These are phyloP conservation scores for Chaetomiaceae sp. DNA, from an alignment of 2,329 filamentous ascomycete genomes.

Conservation along the genomic window DNA sequence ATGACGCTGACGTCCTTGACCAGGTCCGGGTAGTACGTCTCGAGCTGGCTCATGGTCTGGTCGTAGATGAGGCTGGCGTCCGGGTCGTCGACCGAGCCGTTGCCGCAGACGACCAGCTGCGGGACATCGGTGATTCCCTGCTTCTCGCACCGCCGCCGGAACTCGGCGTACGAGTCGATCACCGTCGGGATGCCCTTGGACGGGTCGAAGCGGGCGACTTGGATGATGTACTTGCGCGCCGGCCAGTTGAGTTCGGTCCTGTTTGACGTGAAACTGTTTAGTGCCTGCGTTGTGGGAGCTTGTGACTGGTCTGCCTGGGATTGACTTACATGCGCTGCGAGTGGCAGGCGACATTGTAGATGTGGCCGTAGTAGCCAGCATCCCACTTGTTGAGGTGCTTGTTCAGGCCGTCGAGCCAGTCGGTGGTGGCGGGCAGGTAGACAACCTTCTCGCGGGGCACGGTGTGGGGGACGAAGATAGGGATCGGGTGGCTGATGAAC, in stretches of 20 bases:
- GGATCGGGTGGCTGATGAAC: slow-evolving; percentile 79
- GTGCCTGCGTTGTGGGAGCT: too few relatives aligned
- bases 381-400: slow-evolving; percentile 69
- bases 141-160: slow-evolving; percentile 57
- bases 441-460: slow-evolving; percentile 63
- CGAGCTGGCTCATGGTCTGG: slow-evolving; percentile 62
- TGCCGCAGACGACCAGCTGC: slow-evolving; percentile 73
- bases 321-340: slow-evolving; percentile 50
- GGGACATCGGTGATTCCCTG: slow-evolving; percentile 50
- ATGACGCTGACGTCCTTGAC: slow-evolving; percentile 65
- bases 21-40: slow-evolving; percentile 58
- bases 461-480: slow-evolving; percentile 64
- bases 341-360: slow-evolving; percentile 62
- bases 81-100: slow-evolving; percentile 76
- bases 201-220: slow-evolving; percentile 78
- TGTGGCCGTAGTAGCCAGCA: slow-evolving; percentile 65
- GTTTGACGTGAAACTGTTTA: too few relatives aligned
- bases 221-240: slow-evolving; percentile 66
- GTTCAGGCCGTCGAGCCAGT: slow-evolving; percentile 80
- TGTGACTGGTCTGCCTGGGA: too few relatives aligned
- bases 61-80: slow-evolving; percentile 70
- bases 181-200: slow-evolving; percentile 78
- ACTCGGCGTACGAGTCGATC: slow-evolving; percentile 68
- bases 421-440: slow-evolving; percentile 75
- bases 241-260: slow-evolving; percentile 54